Base-by-base conservation (phyloP, 73 alveolate species). In the Symbiodinium pilosum region DNA sequence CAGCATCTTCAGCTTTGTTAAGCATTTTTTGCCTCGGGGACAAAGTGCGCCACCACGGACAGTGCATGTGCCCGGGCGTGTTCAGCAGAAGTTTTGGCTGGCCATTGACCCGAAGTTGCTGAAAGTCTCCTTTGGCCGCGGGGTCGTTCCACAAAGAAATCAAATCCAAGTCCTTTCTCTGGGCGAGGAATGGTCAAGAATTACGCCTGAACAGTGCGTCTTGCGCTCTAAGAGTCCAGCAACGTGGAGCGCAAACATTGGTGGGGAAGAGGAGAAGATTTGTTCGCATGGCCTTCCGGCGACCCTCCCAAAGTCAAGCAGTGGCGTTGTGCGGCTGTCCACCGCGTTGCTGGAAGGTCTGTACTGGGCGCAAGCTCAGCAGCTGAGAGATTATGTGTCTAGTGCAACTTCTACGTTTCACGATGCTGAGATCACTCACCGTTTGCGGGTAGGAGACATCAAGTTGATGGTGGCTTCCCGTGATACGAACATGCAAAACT, bases 281-380 rank as follows among this genome's bases (percentile, higher is more conserved):
- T 86, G 93, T 47, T 21, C 34, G 44, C 69, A 42, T 28, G 52
- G 93, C 40, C 9, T 86, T 39, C 52, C 83, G 26, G 56, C 77
- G 7, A 38, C 36, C 38, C 83, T 86, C 16, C 26, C 34, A 4
- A 42, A 12, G 51, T 32, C 20, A 4, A 42, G 42, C 51, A 28
- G 21, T 51, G 68, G 83, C 12, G 43, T 38, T 9, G 81, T 86
- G 0, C 93, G 93, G 12, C 20, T 86, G n/a, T 86, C 93, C 83
- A 86, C 93, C 1, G 38, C 34, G 11, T 4, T 52, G 34, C 38
- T 86, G 28, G 83, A 42, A 42, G 93, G 52, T 4, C 40, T 86
- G 40, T n/a, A 47, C 56, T 28, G 83, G 16, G 93, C 40, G 56
- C 93, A 47, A 38, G 26, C 93, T 1, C 83, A 36, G 39, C 83